These are phyloP conservation scores for Kodamaea sagamina DNA, from an alignment of 805 yeast genomes.

Conservation along the genomic window DNA sequence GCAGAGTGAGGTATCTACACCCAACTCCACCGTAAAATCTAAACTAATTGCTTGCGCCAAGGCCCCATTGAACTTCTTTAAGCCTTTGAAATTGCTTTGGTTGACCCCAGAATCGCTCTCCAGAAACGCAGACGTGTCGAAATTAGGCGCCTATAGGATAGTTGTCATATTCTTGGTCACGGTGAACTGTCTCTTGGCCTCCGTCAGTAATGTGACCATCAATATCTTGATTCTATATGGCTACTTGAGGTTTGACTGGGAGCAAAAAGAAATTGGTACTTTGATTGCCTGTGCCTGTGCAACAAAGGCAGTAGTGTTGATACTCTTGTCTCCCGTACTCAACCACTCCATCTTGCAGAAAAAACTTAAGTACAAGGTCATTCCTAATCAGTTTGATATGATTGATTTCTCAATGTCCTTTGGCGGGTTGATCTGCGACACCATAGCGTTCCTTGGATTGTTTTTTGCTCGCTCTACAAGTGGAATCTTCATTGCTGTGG, in stretches of 20 bases:
- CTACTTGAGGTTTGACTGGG: constrained; percentile 55
- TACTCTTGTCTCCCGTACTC: constrained; percentile 54
- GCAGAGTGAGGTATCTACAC: background rate
- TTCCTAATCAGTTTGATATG: constrained; percentile 50
- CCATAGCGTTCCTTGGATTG: constrained; percentile 37
- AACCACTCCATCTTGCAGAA: constrained; percentile 38
- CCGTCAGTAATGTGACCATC: constrained; percentile 42
- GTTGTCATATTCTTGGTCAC: constrained; percentile 48
- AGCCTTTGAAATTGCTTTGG: constrained; percentile 60
- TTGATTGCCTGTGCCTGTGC: constrained; percentile 55
- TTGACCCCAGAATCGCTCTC: constrained; percentile 41
- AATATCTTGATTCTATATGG: constrained; percentile 53
- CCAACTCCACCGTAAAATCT: background rate
- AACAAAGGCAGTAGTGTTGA: constrained; percentile 49
- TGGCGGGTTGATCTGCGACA: constrained; percentile 40
- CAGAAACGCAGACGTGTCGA: background rate
- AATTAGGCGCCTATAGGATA: constrained; percentile 23
- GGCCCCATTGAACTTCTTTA: constrained; percentile 16
- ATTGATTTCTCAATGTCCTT: constrained; percentile 46
- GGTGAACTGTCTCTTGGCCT: constrained; percentile 43
- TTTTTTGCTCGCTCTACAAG: constrained; percentile 30
- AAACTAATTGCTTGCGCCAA: background rate
- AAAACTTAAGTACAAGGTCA: constrained; percentile 29
- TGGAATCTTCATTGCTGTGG: constrained; percentile 32
- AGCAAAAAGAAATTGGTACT: constrained; percentile 54